Evolutionary conservation across 2,329 filamentous ascomycete species (phyloP), one percentile per base, ranked within the genome.

Genomic region (Onygenales sp.): DNA sequence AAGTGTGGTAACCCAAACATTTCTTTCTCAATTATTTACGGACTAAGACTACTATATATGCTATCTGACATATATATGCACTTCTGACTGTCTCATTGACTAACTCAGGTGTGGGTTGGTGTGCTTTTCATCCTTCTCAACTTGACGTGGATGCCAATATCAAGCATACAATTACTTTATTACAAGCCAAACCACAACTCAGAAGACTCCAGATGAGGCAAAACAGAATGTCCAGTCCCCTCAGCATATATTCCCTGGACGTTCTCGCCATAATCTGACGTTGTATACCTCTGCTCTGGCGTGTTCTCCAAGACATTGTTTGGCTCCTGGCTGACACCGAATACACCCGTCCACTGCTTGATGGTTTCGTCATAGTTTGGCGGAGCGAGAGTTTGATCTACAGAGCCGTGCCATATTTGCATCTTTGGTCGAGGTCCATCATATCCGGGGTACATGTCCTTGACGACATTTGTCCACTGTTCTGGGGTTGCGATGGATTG

Each of bases 321-420:
- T 3, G 63, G 63, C 7, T 54, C 32, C 45, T 60, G 61, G 33
- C 58, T 48, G 41, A 64, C 62, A 5, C 75, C 76, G 51, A 78
- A 73, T 1, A 81, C 72, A 14, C 70, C 73, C 0, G 75, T 72
- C 77, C 78, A 80, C 66, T 80, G 71, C 70, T 81, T 80, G 61
- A 79, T 75, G 50, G 75, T 75, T 69, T 83, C 80, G 41, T 79
- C 64, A 61, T 80, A 81, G 65, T 82, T 82, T 59, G 74, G 72
- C 13, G 75, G 75, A 50, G 70, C 68, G 8, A 83, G 69, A 0
- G 73, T 79, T 9, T 64, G 65, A 61, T 83, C 80, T 2, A 63
- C 65, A 39, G 73, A 75, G 42, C 80, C 80, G 61, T 83, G 80
- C 69, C 77, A 82, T 61, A 82, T 73, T 62, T 80, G 77, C 74